These are phyloP conservation scores for Aspergillus aculeatus DNA, from an alignment of 2,329 filamentous ascomycete species.

Conservation along the genomic window DNA sequence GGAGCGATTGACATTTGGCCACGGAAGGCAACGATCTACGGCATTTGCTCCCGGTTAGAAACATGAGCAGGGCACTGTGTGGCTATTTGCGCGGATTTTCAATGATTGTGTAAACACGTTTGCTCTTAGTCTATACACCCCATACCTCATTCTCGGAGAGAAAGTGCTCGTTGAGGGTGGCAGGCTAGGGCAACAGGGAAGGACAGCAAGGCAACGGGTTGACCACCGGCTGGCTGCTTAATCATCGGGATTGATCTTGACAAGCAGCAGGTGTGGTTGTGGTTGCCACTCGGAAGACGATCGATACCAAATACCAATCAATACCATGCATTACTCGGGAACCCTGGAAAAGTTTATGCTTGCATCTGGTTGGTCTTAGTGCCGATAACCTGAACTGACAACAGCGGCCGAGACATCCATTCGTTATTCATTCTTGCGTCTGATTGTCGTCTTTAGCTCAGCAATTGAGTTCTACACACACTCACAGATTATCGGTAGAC, in stretches of 20 bases:
- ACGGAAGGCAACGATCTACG: slow-evolving; percentile 15
- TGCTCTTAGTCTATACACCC: too few relatives aligned
- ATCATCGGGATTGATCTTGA: slow-evolving; percentile 6
- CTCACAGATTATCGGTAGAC: too few relatives aligned
- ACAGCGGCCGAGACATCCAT: too few relatives aligned
- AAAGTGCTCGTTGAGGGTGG: background rate
- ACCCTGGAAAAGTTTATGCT: slow-evolving; percentile 13
- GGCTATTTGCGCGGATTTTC: too few relatives aligned
- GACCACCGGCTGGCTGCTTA: background rate
- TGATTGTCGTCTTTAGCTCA: too few relatives aligned
- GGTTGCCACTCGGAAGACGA: slow-evolving; percentile 13
- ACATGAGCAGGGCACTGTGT: background rate
- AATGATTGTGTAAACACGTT: background rate
- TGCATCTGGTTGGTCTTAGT: background rate
- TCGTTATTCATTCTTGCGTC: too few relatives aligned
- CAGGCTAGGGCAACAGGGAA: background rate
- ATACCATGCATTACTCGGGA: slow-evolving; percentile 2
- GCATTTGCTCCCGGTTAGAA: slow-evolving; percentile 3
- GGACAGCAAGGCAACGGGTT: too few relatives aligned
- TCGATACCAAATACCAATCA: slow-evolving; percentile 12
- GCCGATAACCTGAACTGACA: background rate
- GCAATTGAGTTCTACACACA: background rate
- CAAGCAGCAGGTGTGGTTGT: slow-evolving; percentile 1
- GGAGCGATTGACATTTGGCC: slow-evolving; percentile 8
- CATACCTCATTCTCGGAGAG: too few relatives aligned